phyloP scores from a whole-genome alignment of 768 basidiomycete species.

The Lactarius quietus region DNA sequence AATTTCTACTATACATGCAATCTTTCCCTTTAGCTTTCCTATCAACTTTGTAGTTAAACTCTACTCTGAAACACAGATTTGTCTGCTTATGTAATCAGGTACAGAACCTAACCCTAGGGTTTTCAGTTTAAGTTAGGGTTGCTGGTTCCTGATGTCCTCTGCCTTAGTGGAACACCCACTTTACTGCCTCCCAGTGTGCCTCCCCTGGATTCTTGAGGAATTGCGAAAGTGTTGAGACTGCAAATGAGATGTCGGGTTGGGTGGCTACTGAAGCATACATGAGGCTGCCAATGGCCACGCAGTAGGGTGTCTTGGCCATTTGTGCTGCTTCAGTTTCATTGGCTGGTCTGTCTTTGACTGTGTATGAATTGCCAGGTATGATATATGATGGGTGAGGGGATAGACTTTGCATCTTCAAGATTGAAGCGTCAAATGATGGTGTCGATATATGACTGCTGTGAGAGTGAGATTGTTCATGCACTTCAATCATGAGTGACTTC shows the following conservation, averaged over 20 bases:
- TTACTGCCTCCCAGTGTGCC: constrained; percentile 2
- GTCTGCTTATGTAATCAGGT: too few species aligned
- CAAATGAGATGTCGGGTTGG: too few species aligned
- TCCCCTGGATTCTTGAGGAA: neutral
- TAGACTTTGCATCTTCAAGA: constrained; percentile 13
- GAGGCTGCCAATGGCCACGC: constrained; percentile 33
- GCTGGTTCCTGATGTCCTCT: too few species aligned
- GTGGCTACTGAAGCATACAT: constrained; percentile 37
- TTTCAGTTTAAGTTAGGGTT: too few species aligned
- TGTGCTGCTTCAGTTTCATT: constrained; percentile 15
- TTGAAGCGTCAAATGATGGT: constrained; percentile 28
- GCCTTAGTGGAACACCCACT: neutral
- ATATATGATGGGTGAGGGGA: constrained; percentile 25
- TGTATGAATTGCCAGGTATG: neutral
- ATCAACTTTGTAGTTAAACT: too few species aligned
- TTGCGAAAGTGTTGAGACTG: too few species aligned
- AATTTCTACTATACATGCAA: too few species aligned
- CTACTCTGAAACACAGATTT: too few species aligned
- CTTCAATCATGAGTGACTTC: constrained; percentile 28
- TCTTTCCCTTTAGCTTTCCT: too few species aligned
- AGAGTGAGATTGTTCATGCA: constrained; percentile 23
- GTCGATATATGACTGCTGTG: constrained; percentile 20
- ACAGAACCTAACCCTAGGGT: too few species aligned
- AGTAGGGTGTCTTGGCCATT: too few species aligned
- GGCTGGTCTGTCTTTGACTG: neutral